These are phyloP conservation scores for Rhododendron ferrugineum DNA, from an alignment of 148 eudicot species.

Conservation along the genomic window DNA sequence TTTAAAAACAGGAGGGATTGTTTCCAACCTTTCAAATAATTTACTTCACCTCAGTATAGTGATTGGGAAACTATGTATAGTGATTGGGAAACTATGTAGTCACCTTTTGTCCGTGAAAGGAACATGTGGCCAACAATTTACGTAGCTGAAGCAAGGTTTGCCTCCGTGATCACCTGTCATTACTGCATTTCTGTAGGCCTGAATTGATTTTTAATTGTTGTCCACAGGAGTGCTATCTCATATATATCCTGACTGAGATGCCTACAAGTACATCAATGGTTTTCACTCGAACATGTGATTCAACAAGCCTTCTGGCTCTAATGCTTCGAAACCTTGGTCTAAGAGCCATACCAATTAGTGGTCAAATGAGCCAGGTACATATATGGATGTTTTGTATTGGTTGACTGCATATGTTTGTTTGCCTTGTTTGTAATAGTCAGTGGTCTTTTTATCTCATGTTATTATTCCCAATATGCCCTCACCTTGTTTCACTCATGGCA, in stretches of 20 bases:
- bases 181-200: not conserved
- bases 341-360: constrained; percentile 79
- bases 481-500: constrained; percentile 17
- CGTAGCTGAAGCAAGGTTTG: not conserved
- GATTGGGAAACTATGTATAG: not conserved
- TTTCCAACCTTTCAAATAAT: not conserved
- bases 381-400: not conserved
- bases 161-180: not conserved
- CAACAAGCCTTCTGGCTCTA: constrained; percentile 54
- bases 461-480: not conserved
- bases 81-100: not conserved
- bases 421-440: not conserved
- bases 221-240: constrained; percentile 75
- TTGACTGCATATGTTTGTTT: not conserved
- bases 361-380: constrained; percentile 75
- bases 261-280: constrained; percentile 69
- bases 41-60: not conserved
- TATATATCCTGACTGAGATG: constrained; percentile 66
- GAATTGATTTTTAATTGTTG: not conserved
- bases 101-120: not conserved
- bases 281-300: constrained; percentile 81
- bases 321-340: constrained; percentile 85
- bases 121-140: not conserved
- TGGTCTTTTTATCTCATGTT: not conserved
- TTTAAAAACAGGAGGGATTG: not conserved